These are phyloP conservation scores for Kluyveromyces siamensis DNA, from an alignment of 805 yeast genomes.

Conservation along the genomic window DNA sequence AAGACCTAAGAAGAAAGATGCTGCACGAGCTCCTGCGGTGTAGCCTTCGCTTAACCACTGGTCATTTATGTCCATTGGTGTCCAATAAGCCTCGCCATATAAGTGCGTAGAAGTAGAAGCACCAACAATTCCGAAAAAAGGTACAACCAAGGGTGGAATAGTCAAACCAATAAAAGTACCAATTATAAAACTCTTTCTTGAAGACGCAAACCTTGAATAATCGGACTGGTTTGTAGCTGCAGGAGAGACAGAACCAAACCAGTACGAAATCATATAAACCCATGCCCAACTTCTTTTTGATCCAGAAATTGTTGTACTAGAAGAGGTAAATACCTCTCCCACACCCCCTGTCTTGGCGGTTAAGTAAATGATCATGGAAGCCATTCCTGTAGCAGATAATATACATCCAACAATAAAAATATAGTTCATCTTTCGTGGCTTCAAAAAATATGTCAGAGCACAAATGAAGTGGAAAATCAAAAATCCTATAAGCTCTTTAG, in stretches of 20 bases:
- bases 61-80: slow-evolving; percentile 27
- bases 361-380: slow-evolving; percentile 33
- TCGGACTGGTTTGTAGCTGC: slow-evolving; percentile 32
- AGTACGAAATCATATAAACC: slow-evolving; percentile 34
- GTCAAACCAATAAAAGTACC: slow-evolving; percentile 15
- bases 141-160: slow-evolving; percentile 26
- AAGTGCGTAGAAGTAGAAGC: slow-evolving; percentile 26
- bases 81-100: slow-evolving; percentile 29
- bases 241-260: slow-evolving; percentile 36
- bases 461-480: slow-evolving; percentile 34
- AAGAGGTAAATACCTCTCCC: slow-evolving; percentile 26
- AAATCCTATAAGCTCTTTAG: slow-evolving; percentile 34
- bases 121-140: slow-evolving; percentile 29
- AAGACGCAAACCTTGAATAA: slow-evolving; percentile 28
- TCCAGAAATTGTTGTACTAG: slow-evolving; percentile 25
- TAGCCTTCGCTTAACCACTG: slow-evolving; percentile 27
- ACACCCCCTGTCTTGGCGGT: slow-evolving; percentile 28
- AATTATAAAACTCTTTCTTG: slow-evolving; percentile 15
- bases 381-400: slow-evolving; percentile 32
- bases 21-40: slow-evolving; percentile 29
- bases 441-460: slow-evolving; percentile 32
- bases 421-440: slow-evolving; percentile 36
- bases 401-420: slow-evolving; percentile 30
- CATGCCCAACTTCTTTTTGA: slow-evolving; percentile 34
- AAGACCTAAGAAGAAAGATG: slow-evolving; percentile 29